Base-by-base conservation (phyloP, 495 filamentous ascomycete genomes). In the Evernia prunastri region DNA sequence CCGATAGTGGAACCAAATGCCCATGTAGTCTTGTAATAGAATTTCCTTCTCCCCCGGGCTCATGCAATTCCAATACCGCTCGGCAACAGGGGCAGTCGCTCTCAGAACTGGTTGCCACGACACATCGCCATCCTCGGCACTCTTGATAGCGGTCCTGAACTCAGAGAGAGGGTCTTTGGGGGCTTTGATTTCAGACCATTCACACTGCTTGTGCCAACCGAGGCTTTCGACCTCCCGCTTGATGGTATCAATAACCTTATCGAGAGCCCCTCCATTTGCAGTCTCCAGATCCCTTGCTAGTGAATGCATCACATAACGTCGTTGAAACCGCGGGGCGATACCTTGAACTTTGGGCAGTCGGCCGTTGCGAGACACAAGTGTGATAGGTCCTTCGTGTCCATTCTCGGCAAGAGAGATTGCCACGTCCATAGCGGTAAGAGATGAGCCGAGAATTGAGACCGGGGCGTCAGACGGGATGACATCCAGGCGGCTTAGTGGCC, bases 211-310 rank as follows among this genome's bases (percentile, higher is more conserved):
- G 13, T 7, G 2, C 17, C 53, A 10, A 3, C 35, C 53, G 10
- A 56, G 27, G 27, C 20, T 17, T 40, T 40, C 57, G 36, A 59
- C 31, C 37, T 59, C 27, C 35, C 25, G 25, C 29, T 45, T 33
- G 36, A 42, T n/a, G 4, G 36, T 59, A 20, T 8, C 11, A 13
- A 40, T 13, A 17, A 59, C 33, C 57, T 40, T 59, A 15, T 13
- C 15, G 25, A 56, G 23, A 56, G 27, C 53, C 25, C 27, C 23
- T 31, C 20, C 25, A 4, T 29, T 13, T 15, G 18, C 17, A 29
- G 7, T 59, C 20, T 59, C 57, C 29, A 59, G 3, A 5, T 59
- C 36, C 35, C 53, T 59, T n/a, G 57, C 57, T 11, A 40, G 57
- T 27, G 33, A 59, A 9, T 27, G 25, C 18, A 40, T 0, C 31